Evolutionary conservation across 2,329 filamentous ascomycete species (phyloP).

Genomic region (Corynespora cassiicola): DNA sequence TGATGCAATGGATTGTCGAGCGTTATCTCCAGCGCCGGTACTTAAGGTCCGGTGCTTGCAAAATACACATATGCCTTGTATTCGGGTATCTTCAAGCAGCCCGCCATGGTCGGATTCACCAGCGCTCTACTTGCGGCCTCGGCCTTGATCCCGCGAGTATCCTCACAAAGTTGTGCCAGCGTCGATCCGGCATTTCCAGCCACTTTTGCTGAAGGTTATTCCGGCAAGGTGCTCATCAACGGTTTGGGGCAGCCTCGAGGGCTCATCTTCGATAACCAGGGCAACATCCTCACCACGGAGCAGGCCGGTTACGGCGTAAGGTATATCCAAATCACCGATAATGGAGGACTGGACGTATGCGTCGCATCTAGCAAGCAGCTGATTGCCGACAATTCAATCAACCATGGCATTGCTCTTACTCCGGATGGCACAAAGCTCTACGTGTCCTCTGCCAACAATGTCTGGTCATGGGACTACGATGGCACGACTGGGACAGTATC

Average conservation of each 20-base stretch:
- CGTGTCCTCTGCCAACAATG: not conserved
- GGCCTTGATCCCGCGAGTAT: too few relatives aligned
- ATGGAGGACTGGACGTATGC: not conserved
- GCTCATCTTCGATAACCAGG: conserved; percentile 51
- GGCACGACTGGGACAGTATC: too few relatives aligned
- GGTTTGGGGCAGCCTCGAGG: conserved; percentile 50
- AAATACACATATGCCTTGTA: too few relatives aligned
- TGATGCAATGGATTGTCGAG: too few relatives aligned
- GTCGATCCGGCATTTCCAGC: conserved; percentile 21
- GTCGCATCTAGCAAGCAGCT: conserved; percentile 1
- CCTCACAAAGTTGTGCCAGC: conserved; percentile 22
- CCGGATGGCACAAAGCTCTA: conserved; percentile 49
- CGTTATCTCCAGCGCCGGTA: too few relatives aligned
- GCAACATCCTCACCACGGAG: conserved; percentile 53
- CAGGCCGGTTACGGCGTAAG: conserved; percentile 17
- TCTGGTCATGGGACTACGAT: conserved; percentile 1
- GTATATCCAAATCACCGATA: conserved; percentile 6
- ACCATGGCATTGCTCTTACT: conserved; percentile 56
- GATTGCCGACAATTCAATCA: conserved; percentile 36
- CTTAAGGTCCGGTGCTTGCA: too few relatives aligned
- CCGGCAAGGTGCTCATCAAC: conserved; percentile 27
- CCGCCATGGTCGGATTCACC: too few relatives aligned
- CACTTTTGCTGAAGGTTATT: conserved; percentile 24
- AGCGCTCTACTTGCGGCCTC: too few relatives aligned
- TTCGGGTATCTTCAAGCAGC: too few relatives aligned